Evolutionary conservation across 768 basidiomycete species (phyloP), one percentile per base, ranked within the genome.

Genomic region (Royoungia palumana): DNA sequence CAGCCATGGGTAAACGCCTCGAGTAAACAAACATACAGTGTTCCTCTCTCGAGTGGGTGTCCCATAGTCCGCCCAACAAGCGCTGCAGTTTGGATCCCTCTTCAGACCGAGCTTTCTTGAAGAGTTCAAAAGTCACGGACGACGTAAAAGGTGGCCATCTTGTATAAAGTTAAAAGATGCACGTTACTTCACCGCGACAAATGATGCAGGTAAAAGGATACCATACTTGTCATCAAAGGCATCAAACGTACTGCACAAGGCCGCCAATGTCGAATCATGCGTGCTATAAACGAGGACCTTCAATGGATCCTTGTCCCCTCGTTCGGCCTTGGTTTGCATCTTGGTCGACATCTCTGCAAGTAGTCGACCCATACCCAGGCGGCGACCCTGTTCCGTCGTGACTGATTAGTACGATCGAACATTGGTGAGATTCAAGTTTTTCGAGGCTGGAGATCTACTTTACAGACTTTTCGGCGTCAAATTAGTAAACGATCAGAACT

Each of bases 331-430:
- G 37, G 65, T 62, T 47, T 81, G 73, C 79, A 91, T 83, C 58
- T 80, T 83, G 24, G 63, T 58, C n/a, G 76, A 68, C 35, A 91
- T 62, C 41, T 88, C 85, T 8, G 75, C 71, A 4, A 93, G 75
- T 11, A 91, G 72, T 10, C 78, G 81, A 2, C 89, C 90, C 85
- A 90, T 84, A 1, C 85, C 87, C 5, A 93, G 70, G 34, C 81
- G 75, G 1, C 85, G 77, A 46, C 87, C 85, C 71, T 89, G 87
- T 58, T 85, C 82, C 0, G 79, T 79, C 63, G 80, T 80, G 65
- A 89, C 88, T 85, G 49, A 49, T 51, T 50, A 57, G 46, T 60
- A 62, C 47, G 32, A 35, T 35, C 32, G 7, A 32, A 50, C 12
- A 27, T 25, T 10, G 12, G 25, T 53, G 35, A 59, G 48, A 36